phyloP scores from a whole-genome alignment of 768 basidiomycete species.

The Auricularia auricula-judae region DNA sequence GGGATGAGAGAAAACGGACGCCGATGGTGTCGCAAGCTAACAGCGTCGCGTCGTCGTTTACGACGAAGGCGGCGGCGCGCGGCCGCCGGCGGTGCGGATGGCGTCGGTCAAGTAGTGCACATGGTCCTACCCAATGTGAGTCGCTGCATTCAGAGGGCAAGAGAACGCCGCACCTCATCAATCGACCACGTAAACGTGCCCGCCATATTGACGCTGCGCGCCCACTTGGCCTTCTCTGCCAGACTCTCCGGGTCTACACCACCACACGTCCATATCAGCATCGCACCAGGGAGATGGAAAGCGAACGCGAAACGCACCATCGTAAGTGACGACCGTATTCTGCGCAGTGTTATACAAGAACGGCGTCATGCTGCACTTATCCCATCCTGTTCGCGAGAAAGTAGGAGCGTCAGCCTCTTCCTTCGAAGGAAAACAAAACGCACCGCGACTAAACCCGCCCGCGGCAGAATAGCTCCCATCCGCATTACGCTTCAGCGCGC shows the following conservation, averaged over 20 bases:
- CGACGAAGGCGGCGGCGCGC: neutral
- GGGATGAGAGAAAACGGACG: no score
- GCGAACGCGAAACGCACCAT: constrained; percentile 32
- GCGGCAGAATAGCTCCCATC: constrained; percentile 35
- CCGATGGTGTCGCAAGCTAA: no score
- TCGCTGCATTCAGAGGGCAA: neutral
- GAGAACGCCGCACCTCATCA: constrained; percentile 31
- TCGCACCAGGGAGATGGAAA: neutral
- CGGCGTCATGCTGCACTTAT: constrained; percentile 60
- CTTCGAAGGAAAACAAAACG: constrained; percentile 1
- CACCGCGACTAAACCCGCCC: constrained; percentile 42
- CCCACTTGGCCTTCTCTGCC: constrained; percentile 47
- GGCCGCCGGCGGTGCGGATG: neutral
- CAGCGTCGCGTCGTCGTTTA: neutral
- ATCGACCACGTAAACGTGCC: constrained; percentile 47
- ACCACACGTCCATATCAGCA: neutral
- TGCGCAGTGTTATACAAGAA: constrained; percentile 36
- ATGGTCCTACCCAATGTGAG: neutral
- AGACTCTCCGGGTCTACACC: constrained; percentile 15
- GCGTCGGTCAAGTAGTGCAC: neutral
- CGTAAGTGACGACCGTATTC: constrained; percentile 54
- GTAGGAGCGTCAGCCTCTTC: neutral
- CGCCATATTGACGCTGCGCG: constrained; percentile 36
- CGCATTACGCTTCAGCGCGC: constrained; percentile 35
- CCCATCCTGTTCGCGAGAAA: constrained; percentile 38